phyloP scores from a whole-genome alignment of 345 rosid species.

The Corymbia maculata region DNA sequence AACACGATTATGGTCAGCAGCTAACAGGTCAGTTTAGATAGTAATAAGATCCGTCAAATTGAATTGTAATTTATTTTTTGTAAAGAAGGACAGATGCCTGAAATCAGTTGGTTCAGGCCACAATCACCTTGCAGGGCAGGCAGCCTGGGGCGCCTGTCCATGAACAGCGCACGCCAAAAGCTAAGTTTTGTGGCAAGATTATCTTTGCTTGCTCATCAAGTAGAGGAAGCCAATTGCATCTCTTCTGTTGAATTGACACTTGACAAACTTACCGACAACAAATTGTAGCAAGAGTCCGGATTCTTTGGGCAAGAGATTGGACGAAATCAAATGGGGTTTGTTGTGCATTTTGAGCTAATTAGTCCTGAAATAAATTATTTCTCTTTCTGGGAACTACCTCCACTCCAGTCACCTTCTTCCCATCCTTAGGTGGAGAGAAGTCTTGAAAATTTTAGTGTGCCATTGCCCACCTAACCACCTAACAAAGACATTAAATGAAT shows the following conservation, averaged over 20 bases:
- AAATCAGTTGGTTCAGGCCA: background rate
- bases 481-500: background rate
- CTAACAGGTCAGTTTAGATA: background rate
- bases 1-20: background rate
- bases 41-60: background rate
- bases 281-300: background rate
- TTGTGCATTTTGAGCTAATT: background rate
- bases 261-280: background rate
- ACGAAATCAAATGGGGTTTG: background rate
- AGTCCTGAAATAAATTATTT: background rate
- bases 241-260: background rate
- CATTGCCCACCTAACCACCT: background rate
- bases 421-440: background rate
- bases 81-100: fast-evolving
- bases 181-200: background rate
- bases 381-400: background rate
- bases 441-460: background rate
- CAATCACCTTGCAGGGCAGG: fast-evolving
- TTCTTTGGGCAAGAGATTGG: background rate
- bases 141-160: fast-evolving
- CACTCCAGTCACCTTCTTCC: background rate
- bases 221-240: background rate
- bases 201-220: background rate
- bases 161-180: background rate
- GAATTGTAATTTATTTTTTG: background rate